Evolutionary conservation across 2,329 filamentous ascomycete genomes (phyloP), one percentile per base, ranked within the genome.

Genomic region (Colletotrichum sublineola): DNA sequence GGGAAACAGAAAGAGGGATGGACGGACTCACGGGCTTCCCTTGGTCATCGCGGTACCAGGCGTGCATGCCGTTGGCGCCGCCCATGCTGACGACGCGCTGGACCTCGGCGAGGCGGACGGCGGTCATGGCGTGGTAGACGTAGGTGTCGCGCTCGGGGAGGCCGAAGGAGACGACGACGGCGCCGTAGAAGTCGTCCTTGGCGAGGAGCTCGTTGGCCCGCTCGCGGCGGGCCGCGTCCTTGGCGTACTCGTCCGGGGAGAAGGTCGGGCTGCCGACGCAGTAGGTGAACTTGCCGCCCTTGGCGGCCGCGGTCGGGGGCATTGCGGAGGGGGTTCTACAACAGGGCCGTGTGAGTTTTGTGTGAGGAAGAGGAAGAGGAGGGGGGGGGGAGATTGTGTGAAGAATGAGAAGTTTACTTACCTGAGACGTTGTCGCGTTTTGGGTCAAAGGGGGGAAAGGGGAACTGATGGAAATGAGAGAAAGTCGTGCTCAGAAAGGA

Each of bases 61-160:
- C 77, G 68, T 88, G 86, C 67, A 88, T 76, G 18, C 83, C 83
- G 67, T 87, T 87, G 62, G 77, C 81, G 60, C 77, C 78, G 53
- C 86, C 86, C 18, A 86, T 77, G 3, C 77, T 77, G 52, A 88
- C 80, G 42, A 83, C 78, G n/a, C 81, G 81, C 77, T 89, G 86
- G 2, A 84, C 86, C 75, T 88, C 81, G 42, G 80, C 80, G 42
- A 89, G 81, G 58, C 81, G 85, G 62, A 88, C 85, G 74, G 84
- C 85, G 52, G 83, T 82, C 70, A 85, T 84, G 73, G 86, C 87
- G 78, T 88, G 85, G 77, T 88, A 89, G 60, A 84, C 84, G 75
- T 87, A 88, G 24, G 75, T 73, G 74, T 88, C 86, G 67, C 77
- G 77, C 29, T 82, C 79, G 3, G 85, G 82, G 29, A 88, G 80